Percentiles rank a stretch among this genome's conserved stretches.
Conservation (phyloP, 1,139 yeast species). For the Zygosaccharomyces pseudobailii region DNA sequence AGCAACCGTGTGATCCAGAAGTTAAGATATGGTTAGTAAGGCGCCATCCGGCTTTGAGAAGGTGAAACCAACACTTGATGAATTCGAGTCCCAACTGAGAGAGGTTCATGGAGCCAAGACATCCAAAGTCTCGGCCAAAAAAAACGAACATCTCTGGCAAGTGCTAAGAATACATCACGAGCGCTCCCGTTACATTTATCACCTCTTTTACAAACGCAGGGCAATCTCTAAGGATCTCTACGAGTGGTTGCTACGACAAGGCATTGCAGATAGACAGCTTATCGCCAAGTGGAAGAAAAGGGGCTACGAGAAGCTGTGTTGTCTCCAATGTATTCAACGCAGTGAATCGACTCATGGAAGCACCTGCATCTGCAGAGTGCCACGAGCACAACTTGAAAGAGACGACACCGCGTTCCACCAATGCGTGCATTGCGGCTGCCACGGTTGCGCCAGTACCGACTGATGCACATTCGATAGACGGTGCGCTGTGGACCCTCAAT, state of each 20-base stretch:
- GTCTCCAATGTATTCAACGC: slow-evolving; percentile 72
- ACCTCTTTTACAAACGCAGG: slow-evolving; percentile 64
- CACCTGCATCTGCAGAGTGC: slow-evolving; percentile 83
- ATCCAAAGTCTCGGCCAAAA: slow-evolving; percentile 24
- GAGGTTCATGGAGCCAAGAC: slow-evolving; percentile 44
- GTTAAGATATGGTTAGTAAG: background rate
- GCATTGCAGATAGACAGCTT: slow-evolving; percentile 61
- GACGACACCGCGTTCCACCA: slow-evolving; percentile 41
- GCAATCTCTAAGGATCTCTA: slow-evolving; percentile 66
- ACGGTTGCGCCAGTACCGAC: slow-evolving; percentile 84
- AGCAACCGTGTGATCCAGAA: no score
- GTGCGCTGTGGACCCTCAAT: slow-evolving; percentile 1
- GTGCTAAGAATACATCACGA: slow-evolving; percentile 68
- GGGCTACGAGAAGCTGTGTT: slow-evolving; percentile 85
- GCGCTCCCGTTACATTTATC: slow-evolving; percentile 70
- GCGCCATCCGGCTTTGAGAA: slow-evolving; percentile 75
- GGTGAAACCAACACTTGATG: slow-evolving; percentile 64
- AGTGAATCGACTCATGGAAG: slow-evolving; percentile 58
- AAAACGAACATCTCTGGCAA: slow-evolving; percentile 64
- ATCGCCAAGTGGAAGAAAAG: slow-evolving; percentile 90
- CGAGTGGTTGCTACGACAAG: slow-evolving; percentile 67
- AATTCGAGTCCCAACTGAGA: slow-evolving; percentile 56
- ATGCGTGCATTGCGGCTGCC: slow-evolving; percentile 85
- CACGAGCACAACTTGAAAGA: slow-evolving; percentile 47
- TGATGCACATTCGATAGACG: slow-evolving; percentile 26